A percentile compares a stretch with the other conserved stretches of the same genome.
Conservation (phyloP, 352 stramenopile species). For the Chloridella minuta region DNA sequence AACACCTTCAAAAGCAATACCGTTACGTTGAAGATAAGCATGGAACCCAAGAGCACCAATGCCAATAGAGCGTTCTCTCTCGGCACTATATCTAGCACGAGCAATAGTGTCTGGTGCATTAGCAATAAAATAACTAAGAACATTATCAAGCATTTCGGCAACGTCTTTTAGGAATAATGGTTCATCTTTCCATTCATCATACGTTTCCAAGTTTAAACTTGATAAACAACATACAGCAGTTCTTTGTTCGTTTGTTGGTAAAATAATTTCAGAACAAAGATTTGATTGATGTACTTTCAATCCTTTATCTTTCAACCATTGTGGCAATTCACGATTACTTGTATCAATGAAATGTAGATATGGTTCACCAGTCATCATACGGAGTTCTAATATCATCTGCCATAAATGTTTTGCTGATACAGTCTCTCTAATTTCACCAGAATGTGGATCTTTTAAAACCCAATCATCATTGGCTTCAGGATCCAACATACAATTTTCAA, state of each 20-base stretch:
- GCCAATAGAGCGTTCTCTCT: neutral
- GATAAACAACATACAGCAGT: neutral
- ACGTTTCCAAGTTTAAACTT: neutral
- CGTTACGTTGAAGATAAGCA: neutral
- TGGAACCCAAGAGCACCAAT: neutral
- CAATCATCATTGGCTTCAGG: neutral
- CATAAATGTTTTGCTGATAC: neutral
- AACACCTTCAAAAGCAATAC: neutral
- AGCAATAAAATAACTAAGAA: neutral
- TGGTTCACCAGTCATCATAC: neutral
- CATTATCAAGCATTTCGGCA: neutral
- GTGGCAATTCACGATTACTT: neutral
- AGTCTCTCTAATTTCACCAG: neutral
- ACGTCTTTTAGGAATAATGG: neutral
- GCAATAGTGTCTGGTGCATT: neutral
- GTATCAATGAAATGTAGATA: conserved; percentile 3
- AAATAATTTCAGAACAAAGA: neutral
- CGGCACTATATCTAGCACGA: neutral
- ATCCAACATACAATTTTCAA: too few species aligned
- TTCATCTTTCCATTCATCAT: neutral
- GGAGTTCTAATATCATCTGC: neutral
- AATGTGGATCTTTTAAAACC: neutral
- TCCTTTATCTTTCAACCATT: neutral
- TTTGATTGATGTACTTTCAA: neutral
- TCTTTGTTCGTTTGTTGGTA: neutral